Conservation (phyloP, 306 rosid genomes). For the Medicago lupulina region DNA sequence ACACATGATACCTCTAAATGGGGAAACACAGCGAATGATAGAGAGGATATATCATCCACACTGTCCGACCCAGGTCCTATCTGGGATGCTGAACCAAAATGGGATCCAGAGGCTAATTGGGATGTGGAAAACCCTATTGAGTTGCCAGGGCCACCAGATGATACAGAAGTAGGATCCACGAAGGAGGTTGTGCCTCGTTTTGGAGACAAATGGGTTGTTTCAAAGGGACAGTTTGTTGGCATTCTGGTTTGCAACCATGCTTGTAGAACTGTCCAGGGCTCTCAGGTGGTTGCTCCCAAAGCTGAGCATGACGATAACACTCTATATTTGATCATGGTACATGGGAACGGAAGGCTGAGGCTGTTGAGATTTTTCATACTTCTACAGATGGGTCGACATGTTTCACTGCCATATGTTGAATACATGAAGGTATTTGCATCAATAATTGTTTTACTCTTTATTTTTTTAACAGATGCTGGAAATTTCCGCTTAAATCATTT, state of each 20-base stretch:
- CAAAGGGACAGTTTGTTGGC: constrained; percentile 86
- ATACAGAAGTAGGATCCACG: constrained; percentile 58
- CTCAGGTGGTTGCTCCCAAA: constrained; percentile 97
- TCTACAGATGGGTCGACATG: constrained; percentile 94
- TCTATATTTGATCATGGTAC: constrained; percentile 85
- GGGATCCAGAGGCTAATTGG: constrained; percentile 92
- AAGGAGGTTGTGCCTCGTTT: constrained; percentile 63
- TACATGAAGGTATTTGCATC: constrained; percentile 75
- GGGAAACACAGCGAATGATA: constrained; percentile 81
- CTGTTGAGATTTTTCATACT: constrained; percentile 87
- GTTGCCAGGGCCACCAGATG: constrained; percentile 85
- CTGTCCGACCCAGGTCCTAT: constrained; percentile 99
- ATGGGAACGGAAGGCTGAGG: constrained; percentile 88
- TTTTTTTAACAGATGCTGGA: constrained; percentile 1
- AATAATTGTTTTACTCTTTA: constrained; percentile 27
- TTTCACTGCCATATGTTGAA: constrained; percentile 94
- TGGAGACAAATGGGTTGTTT: constrained; percentile 83
- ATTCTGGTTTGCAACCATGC: constrained; percentile 98
- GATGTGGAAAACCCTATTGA: constrained; percentile 88
- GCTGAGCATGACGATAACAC: constrained; percentile 86
- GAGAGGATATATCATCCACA: constrained; percentile 96
- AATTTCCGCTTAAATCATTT: constrained; percentile 13
- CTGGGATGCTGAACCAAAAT: constrained; percentile 98
- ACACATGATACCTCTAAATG: constrained; percentile 84
- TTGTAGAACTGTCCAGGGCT: constrained; percentile 92